Evolutionary conservation across 306 rosid species (phyloP), one percentile per base, ranked within the genome.

Genomic region (Rosa multiflora): DNA sequence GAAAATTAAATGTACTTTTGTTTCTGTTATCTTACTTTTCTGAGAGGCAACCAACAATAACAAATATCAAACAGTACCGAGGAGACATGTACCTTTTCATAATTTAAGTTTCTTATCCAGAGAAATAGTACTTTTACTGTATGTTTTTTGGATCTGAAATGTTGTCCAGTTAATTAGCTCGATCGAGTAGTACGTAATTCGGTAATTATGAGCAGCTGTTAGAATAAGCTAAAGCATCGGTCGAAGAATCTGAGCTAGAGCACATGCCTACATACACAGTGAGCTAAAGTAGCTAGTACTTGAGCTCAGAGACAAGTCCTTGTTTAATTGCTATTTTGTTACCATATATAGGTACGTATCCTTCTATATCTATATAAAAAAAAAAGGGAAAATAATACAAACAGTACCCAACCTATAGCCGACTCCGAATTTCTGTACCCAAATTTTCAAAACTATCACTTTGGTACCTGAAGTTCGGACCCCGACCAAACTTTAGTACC

Each of bases 221-320:
- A 58, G 42, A 73, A 37, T 48, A 59, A 51, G 56, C 56, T 35
- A 72, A 44, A 32, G 29, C 62, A 8, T 72, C 43, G 76, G 10
- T 40, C 17, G n/a, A 48, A 32, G 44, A 72, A 49, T 49, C 46
- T 49, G 9, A 51, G 20, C 58, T 52, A 35, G 46, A 43, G 18
- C 35, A 18, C 77, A 73, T 4, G 67, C 49, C 67, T 52, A 39
- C 49, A 10, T 21, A 70, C 72, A 73, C 23, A 52, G 75, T 48
- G 44, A 56, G 56, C 49, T 59, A 59, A 23, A 23, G 4, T 59
- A 59, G 66, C 15, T 5, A 26, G 35, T 58, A 59, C 35, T 37
- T 53, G 18, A 2, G 64, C 43, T 29, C 44, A 70, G 73, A n/a
- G 46, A 9, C 6, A n/a, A 42, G 26, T 21, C 56, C 21, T 21